Evolutionary conservation across 2,329 filamentous ascomycete genomes (phyloP), one percentile per base, ranked within the genome.

Genomic region (Alternaria triticimaculans): DNA sequence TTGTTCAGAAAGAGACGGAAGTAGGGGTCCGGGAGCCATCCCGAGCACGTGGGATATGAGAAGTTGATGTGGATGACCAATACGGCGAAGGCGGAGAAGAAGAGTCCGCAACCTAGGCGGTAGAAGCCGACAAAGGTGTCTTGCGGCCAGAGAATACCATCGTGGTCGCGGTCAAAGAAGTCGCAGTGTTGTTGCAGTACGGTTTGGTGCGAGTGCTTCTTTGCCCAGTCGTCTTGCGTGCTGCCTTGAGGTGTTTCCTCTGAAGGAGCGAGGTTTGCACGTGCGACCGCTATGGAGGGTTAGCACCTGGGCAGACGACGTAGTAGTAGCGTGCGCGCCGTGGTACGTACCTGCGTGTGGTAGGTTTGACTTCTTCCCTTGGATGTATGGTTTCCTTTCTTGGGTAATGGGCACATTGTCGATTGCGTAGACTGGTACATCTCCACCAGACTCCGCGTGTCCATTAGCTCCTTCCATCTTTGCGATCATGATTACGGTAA

Each of bases 121-220:
- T 81, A 77, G 70, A 84, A 85, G 11, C 84, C 84, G 18, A 62
- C 53, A 73, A 81, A 87, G 3, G 85, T 87, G 71, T 87, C 85
- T 2, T 65, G 69, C 0, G 86, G 85, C 82, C 82, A 87, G 63
- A 87, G 84, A n/a, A 87, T 75, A 33, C 83, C 83, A 69, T 87
- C 86, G 26, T 74, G 68, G 69, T 87, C 85, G 10, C 75, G 68
- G 72, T 87, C 86, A 67, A 84, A 88, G 78, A 85, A 87, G 21
- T 78, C 77, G 68, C 81, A 81, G 72, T 87, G 86, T 68, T 87
- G 85, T 69, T 86, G 84, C 4, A 87, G 79, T 12, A 86, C 75
- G 5, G 80, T 80, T 67, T 84, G 76, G 57, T 83, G 73, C 1
- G 77, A 63, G 65, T 85, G 80, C 1, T 75, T 68, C 21, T 69